These are phyloP conservation scores for Aspergillus novoparasiticus DNA, from an alignment of 2,329 filamentous ascomycete species.

Conservation along the genomic window DNA sequence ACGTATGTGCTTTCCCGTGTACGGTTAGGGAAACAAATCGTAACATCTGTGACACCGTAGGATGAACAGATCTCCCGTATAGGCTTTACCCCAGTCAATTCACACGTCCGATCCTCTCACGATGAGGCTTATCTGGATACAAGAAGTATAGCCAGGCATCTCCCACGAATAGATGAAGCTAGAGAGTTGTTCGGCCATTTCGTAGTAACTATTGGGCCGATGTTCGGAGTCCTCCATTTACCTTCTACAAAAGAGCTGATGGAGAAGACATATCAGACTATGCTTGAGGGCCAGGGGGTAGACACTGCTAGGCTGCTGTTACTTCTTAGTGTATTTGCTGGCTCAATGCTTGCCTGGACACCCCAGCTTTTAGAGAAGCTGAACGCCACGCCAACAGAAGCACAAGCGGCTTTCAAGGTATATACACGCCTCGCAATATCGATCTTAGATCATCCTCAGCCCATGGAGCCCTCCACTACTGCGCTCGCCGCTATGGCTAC, in stretches of 20 bases:
- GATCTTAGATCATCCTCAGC: not conserved
- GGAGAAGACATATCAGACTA: not conserved
- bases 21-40: not conserved
- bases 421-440: not conserved
- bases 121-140: not conserved
- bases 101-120: not conserved
- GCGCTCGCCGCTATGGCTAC: conserved; percentile 1
- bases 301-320: not conserved
- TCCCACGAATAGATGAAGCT: not conserved
- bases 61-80: not conserved
- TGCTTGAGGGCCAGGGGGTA: not conserved
- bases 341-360: conserved; percentile 1
- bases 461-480: not conserved
- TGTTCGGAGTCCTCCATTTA: conserved; percentile 7
- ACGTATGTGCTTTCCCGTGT: not conserved
- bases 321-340: conserved; percentile 5
- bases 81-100: not conserved
- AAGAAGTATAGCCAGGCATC: not conserved
- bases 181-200: conserved; percentile 10
- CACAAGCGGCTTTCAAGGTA: not conserved
- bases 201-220: not conserved
- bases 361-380: not conserved
- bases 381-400: conserved; percentile 1
- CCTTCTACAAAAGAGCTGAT: conserved; percentile 2
- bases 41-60: not conserved